Conservation (phyloP, 1,139 yeast species). For the Chernovozyma aurita region DNA sequence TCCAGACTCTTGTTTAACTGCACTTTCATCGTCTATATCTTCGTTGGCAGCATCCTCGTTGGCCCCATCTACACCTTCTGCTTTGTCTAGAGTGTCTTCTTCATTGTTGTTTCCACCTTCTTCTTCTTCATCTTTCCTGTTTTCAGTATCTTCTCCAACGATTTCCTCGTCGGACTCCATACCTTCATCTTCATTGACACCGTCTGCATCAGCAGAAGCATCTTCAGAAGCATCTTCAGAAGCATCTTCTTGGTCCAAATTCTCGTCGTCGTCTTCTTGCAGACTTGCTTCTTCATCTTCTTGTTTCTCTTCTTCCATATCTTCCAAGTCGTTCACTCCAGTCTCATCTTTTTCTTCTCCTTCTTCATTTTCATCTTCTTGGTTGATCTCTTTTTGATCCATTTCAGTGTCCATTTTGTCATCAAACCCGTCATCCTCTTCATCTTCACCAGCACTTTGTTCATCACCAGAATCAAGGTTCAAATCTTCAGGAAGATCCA, state of each 20-base stretch:
- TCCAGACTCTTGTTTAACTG: constrained; percentile 71
- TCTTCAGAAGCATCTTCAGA: constrained; percentile 16
- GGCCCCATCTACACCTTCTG: constrained; percentile 43
- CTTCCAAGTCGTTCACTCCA: constrained; percentile 16
- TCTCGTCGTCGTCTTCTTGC: constrained; percentile 18
- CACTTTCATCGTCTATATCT: constrained; percentile 55
- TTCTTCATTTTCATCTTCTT: no score
- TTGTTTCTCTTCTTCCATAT: constrained; percentile 16
- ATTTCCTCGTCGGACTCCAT: constrained; percentile 16
- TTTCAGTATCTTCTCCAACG: constrained; percentile 13
- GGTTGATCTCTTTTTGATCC: constrained; percentile 19
- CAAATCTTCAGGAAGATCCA: constrained; percentile 85
- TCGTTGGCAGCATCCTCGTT: constrained; percentile 49
- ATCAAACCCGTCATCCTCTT: constrained; percentile 23
- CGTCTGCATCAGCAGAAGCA: constrained; percentile 17
- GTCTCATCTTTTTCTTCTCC: constrained; percentile 13
- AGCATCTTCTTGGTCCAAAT: constrained; percentile 16
- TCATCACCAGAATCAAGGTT: constrained; percentile 69
- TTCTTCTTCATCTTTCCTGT: constrained; percentile 15
- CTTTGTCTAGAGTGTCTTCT: constrained; percentile 21
- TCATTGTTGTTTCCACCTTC: constrained; percentile 24
- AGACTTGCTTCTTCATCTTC: constrained; percentile 14
- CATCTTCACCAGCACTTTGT: constrained; percentile 43
- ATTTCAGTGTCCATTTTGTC: constrained; percentile 26
- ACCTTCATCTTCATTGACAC: constrained; percentile 22